Evolutionary conservation across 495 filamentous ascomycete species (phyloP).

Genomic region (Talaromyces nanjingensis): DNA sequence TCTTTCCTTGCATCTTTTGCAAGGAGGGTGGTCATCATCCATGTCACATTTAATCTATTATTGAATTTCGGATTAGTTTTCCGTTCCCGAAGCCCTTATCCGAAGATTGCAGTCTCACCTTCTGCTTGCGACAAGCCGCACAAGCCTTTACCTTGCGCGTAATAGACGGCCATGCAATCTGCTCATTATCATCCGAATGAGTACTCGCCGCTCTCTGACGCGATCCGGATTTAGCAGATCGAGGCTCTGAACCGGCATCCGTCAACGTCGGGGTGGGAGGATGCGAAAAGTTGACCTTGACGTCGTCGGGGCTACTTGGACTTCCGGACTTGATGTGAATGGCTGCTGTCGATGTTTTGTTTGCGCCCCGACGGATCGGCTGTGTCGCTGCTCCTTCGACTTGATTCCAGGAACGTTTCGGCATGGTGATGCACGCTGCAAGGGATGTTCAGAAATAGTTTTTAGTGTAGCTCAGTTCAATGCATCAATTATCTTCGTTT

Average conservation of each 20-base stretch:
- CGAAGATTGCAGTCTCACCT: constrained; percentile 10
- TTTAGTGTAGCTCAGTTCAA: not conserved
- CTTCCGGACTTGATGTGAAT: constrained; percentile 4
- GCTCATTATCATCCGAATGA: constrained; percentile 9
- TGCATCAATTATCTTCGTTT: not conserved
- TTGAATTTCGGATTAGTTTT: constrained; percentile 9
- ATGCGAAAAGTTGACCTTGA: constrained; percentile 5
- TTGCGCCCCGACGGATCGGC: not conserved
- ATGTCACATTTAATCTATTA: constrained; percentile 39
- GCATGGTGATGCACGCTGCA: constrained; percentile 7
- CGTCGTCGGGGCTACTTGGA: constrained; percentile 4
- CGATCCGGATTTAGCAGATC: not conserved
- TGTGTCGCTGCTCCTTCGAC: constrained; percentile 6
- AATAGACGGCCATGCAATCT: constrained; percentile 23
- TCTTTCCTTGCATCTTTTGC: constrained; percentile 31
- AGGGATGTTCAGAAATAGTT: not conserved
- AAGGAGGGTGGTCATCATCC: constrained; percentile 28
- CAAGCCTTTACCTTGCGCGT: constrained; percentile 40
- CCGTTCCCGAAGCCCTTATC: not conserved
- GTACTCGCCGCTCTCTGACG: constrained; percentile 4
- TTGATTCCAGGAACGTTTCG: constrained; percentile 9
- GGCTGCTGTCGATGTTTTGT: not conserved
- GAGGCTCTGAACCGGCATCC: constrained; percentile 4
- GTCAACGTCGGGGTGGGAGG: constrained; percentile 9
- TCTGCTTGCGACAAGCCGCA: constrained; percentile 38